Base-by-base conservation (phyloP, 495 filamentous ascomycete species). In the Sporormia fimetaria region DNA sequence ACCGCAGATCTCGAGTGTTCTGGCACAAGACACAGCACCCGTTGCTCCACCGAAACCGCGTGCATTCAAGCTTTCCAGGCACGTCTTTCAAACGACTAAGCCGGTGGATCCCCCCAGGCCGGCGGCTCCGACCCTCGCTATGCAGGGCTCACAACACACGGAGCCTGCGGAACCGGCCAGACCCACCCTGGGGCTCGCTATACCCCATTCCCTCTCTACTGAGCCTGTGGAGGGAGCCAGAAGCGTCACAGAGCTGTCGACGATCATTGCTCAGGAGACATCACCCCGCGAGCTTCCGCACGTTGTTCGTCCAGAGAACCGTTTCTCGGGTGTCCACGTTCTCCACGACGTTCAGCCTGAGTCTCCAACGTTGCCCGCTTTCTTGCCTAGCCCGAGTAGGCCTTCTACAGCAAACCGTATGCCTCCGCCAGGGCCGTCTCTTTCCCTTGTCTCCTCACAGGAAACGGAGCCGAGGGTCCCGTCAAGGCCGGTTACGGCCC, bases 21-120 rank as follows among this genome's bases (percentile, higher is more conserved):
- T 56, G 21, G 61, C 66, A 5, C 58, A 69, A 29, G 56, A 68
- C 6, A 76, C 67, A 8, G 64, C 68, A 42, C 75, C 75, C 6
- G 51, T 70, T 11, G 63, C 61, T 32, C 27, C 33, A 33, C 21
- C 37, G 5, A 42, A 31, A 42, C 33, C 36, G 18, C n/a, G 31
- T 20, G n/a, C 9, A 5, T 29, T 25, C 1, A 22, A 45, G 27
- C 4, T 54, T 4, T 54, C 50, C 1, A 14, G 14, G 5, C 9
- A 43, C 20, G 37, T 39, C 10, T 17, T 20, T 12, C 44, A 48
- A 26, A n/a, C 33, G 8, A 53, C 49, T 28, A 30, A 53, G 14
- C 49, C 49, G 6, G n/a, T n/a, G n/a, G n/a, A n/a, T n/a, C n/a
- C n/a, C n/a, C n/a, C n/a, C n/a, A n/a, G n/a, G n/a, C n/a, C n/a